Conservation (phyloP, 2,329 filamentous ascomycete genomes). For the Talaromyces sp. region DNA sequence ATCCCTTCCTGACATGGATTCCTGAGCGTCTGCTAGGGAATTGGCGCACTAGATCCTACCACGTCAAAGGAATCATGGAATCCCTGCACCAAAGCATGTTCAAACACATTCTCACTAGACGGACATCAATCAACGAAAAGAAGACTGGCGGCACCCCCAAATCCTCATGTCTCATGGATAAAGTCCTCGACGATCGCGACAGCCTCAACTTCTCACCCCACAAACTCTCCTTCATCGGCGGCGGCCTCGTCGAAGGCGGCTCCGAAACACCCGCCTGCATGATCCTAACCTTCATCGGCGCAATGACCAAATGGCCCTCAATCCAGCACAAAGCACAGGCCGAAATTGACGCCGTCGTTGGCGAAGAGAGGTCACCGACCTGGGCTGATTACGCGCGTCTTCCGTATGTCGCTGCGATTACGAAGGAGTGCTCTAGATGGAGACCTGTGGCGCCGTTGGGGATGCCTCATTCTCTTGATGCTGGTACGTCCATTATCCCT, state of each 20-base stretch:
- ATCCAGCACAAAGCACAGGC: constrained; percentile 41
- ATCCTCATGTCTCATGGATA: constrained; percentile 38
- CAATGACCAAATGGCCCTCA: constrained; percentile 46
- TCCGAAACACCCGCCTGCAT: constrained; percentile 38
- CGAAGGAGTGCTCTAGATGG: constrained; percentile 60
- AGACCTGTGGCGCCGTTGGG: constrained; percentile 54
- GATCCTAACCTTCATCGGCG: constrained; percentile 43
- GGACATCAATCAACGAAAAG: constrained; percentile 28
- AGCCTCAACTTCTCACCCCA: constrained; percentile 34
- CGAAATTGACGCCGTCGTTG: constrained; percentile 53
- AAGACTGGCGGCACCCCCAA: constrained; percentile 24
- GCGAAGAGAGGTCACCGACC: constrained; percentile 47
- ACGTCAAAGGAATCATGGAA: constrained; percentile 44
- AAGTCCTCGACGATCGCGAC: constrained; percentile 46
- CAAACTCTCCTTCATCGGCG: constrained; percentile 45
- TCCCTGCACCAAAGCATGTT: constrained; percentile 41
- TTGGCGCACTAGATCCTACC: constrained; percentile 39
- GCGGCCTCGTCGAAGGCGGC: constrained; percentile 43
- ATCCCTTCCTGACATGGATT: constrained; percentile 45
- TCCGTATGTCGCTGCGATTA: constrained; percentile 56
- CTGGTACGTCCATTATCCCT: constrained; percentile 22
- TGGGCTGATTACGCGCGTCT: constrained; percentile 51
- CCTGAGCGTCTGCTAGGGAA: constrained; percentile 44
- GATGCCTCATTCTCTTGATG: constrained; percentile 49
- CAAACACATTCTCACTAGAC: constrained; percentile 35